Evolutionary conservation across 164 flowering plant genomes (phyloP), one percentile per base, ranked within the genome.

Genomic region (Macadamia tetraphylla): DNA sequence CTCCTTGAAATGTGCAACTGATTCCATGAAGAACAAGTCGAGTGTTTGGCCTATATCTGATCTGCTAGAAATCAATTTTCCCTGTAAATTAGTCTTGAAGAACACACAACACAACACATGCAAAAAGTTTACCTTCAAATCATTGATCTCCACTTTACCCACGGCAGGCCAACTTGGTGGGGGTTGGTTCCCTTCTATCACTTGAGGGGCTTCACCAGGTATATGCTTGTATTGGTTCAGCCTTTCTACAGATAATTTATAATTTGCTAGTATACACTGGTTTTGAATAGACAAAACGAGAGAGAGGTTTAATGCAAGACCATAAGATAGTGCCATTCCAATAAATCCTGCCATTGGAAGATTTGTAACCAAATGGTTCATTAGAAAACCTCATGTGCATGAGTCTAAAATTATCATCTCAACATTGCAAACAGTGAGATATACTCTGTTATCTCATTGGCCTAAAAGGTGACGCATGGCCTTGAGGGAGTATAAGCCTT

Each of bases 11-110:
- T 63, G 67, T 85, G 74, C 87, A 84, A 64, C 70, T n/a, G n/a
- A n/a, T n/a, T 85, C 97, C 97, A 9, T 44, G 79, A 43, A 91
- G 93, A 70, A 91, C 93, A 6, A 85, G 73, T 7, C 90, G 95
- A 12, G 88, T 60, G 67, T 84, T 73, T 0, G 84, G 81, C 62
- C 83, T 75, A 61, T 91, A 91, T 68, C 80, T 79, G n/a, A 91
- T 77, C 97, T 91, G 91, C 60, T 61, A 70, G 63, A 51, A 12
- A 64, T n/a, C 52, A 66, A 46, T 61, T 13, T 40, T 14, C 17
- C 43, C 44, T 48, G 8, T 53, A 56, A 30, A 62, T 43, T 30
- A 23, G 42, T 55, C 29, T n/a, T 58, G 15, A 29, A 12, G 17
- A 31, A 43, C 53, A 29, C 29, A 13, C n/a, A n/a, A n/a, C n/a